These are phyloP conservation scores for Thermothelomyces thermophilus DNA, from an alignment of 2,329 filamentous ascomycete species.

Conservation along the genomic window DNA sequence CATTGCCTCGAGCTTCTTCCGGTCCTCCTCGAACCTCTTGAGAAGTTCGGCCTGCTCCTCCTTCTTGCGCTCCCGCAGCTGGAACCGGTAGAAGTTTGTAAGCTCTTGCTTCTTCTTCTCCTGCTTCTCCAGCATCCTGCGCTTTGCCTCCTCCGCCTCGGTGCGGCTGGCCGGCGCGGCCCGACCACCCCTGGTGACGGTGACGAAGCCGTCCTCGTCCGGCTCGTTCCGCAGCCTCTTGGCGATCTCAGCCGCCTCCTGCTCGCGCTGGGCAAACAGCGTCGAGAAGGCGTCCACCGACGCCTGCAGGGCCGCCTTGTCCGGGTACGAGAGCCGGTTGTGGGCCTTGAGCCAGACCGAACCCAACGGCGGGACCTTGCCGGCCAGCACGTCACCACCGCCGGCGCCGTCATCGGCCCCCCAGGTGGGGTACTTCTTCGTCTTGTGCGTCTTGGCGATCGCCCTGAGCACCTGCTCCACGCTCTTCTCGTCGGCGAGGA, in stretches of 20 bases:
- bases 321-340: constrained; percentile 64
- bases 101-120: constrained; percentile 56
- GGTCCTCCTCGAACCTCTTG: constrained; percentile 70
- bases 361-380: constrained; percentile 53
- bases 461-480: constrained; percentile 72
- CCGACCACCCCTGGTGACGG: constrained; percentile 73
- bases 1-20: constrained; percentile 64
- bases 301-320: constrained; percentile 58
- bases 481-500: constrained; percentile 77
- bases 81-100: constrained; percentile 77
- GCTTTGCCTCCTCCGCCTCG: constrained; percentile 56
- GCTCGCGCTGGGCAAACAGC: constrained; percentile 67
- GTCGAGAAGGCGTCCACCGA: constrained; percentile 82
- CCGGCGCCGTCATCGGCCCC: constrained; percentile 43
- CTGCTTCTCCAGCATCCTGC: constrained; percentile 57
- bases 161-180: constrained; percentile 67
- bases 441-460: constrained; percentile 54
- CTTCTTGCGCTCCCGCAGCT: constrained; percentile 73
- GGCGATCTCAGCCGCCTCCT: constrained; percentile 53
- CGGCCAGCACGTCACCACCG: constrained; percentile 43
- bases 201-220: constrained; percentile 93
- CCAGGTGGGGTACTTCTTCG: constrained; percentile 61
- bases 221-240: constrained; percentile 67
- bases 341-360: constrained; percentile 56
- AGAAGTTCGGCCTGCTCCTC: constrained; percentile 62